Conservation (phyloP, 108 stramenopile genomes). For the Asterionellopsis glacialis region DNA sequence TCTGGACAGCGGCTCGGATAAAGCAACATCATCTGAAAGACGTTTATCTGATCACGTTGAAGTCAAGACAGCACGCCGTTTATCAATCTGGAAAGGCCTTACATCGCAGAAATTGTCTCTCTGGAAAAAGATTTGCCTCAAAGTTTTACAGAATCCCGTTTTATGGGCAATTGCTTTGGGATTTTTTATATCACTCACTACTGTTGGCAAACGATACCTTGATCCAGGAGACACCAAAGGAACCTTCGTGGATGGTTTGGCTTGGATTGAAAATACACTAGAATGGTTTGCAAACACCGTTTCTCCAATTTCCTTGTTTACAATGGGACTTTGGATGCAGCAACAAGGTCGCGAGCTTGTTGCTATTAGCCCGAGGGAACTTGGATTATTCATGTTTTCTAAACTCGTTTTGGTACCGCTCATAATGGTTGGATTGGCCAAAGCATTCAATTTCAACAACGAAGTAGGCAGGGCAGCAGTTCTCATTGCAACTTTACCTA, state of each 20-base stretch:
- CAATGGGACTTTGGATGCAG: slow-evolving; percentile 51
- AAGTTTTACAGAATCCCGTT: slow-evolving; percentile 26
- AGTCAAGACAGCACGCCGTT: too few relatives aligned
- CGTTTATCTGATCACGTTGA: too few relatives aligned
- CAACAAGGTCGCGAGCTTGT: slow-evolving; percentile 17
- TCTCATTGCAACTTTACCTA: slow-evolving; percentile 33
- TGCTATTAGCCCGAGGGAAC: slow-evolving; percentile 2
- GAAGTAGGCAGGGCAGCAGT: slow-evolving; percentile 34
- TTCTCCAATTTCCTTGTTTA: slow-evolving; percentile 26
- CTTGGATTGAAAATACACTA: slow-evolving; percentile 22
- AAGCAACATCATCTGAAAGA: too few relatives aligned
- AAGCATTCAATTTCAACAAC: slow-evolving; percentile 19
- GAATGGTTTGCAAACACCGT: slow-evolving; percentile 27
- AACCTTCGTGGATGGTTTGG: slow-evolving; percentile 22
- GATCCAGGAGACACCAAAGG: slow-evolving; percentile 12
- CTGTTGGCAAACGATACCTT: slow-evolving; percentile 20
- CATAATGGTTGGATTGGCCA: slow-evolving; percentile 31
- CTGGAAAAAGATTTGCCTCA: slow-evolving; percentile 22
- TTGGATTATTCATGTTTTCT: slow-evolving; percentile 28
- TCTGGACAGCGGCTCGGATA: too few relatives aligned
- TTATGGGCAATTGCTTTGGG: slow-evolving; percentile 27
- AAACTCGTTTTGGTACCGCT: slow-evolving; percentile 36
- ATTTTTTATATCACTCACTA: slow-evolving; percentile 31
- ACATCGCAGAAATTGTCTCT: background rate
- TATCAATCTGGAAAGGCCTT: background rate